Evolutionary conservation across 1,139 yeast genomes (phyloP).

Genomic region (Pichia sp.): DNA sequence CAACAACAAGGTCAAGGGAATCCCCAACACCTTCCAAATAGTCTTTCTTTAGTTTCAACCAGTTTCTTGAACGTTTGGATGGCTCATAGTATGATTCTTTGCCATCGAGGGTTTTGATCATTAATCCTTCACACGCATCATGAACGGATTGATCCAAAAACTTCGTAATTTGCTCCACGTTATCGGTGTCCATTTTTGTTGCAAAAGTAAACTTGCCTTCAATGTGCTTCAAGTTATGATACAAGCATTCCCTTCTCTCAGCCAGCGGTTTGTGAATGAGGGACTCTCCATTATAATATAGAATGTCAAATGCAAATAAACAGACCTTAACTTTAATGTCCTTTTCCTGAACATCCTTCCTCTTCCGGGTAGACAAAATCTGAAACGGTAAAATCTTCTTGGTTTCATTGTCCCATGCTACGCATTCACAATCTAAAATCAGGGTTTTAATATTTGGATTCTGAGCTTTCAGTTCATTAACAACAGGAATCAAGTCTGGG

Average conservation of each 20-base stretch:
- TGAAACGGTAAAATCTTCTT: constrained; percentile 88
- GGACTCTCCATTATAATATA: constrained; percentile 68
- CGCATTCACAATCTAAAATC: constrained; percentile 94
- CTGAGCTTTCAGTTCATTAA: constrained; percentile 51
- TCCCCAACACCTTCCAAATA: constrained; percentile 94
- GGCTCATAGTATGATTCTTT: constrained; percentile 85
- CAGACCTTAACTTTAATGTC: constrained; percentile 90
- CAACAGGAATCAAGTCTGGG: constrained; percentile 77
- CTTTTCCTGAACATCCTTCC: constrained; percentile 84
- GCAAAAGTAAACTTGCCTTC: constrained; percentile 85
- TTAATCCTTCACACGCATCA: constrained; percentile 91
- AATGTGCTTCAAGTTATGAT: constrained; percentile 52
- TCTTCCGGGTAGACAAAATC: constrained; percentile 83
- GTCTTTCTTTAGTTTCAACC: constrained; percentile 94
- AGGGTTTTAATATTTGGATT: constrained; percentile 44
- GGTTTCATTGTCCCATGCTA: constrained; percentile 87
- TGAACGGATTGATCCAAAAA: constrained; percentile 86
- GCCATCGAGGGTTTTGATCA: constrained; percentile 89
- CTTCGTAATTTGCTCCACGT: constrained; percentile 73
- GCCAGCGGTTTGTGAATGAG: constrained; percentile 62
- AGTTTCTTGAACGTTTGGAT: constrained; percentile 86
- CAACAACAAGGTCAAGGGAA: constrained; percentile 85
- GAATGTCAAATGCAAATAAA: constrained; percentile 83
- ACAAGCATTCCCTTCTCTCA: constrained; percentile 64
- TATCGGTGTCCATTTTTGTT: constrained; percentile 64